phyloP scores from a whole-genome alignment of 768 basidiomycete genomes.

The Coprinellus micaceus region DNA sequence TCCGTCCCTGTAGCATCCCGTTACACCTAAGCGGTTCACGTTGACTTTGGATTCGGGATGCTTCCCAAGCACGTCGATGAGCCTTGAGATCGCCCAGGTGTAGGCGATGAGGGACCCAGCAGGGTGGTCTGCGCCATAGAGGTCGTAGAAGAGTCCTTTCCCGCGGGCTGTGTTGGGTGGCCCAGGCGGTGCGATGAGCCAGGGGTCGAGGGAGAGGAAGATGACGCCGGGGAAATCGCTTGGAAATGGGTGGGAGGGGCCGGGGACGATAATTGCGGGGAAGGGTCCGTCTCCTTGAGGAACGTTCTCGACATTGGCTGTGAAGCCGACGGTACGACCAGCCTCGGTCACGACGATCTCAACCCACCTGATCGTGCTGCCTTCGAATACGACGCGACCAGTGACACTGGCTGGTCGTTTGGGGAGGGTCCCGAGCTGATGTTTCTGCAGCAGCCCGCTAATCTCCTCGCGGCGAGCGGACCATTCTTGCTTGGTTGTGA shows the following conservation, averaged over 20 bases:
- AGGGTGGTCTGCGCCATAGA: conserved; percentile 42
- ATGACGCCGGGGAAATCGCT: conserved; percentile 34
- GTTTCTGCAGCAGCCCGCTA: conserved; percentile 36
- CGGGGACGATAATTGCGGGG: conserved; percentile 47
- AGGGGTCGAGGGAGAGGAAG: conserved; percentile 42
- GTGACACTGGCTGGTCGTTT: conserved; percentile 37
- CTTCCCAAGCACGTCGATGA: conserved; percentile 51
- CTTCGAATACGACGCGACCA: conserved; percentile 37
- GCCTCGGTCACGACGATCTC: too few relatives aligned
- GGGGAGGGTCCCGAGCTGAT: conserved; percentile 47
- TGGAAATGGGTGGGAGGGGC: conserved; percentile 34
- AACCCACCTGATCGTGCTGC: conserved; percentile 29
- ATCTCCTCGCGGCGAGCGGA: conserved; percentile 47
- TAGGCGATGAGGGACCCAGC: conserved; percentile 52
- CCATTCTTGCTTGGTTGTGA: conserved; percentile 32
- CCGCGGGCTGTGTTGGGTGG: conserved; percentile 37
- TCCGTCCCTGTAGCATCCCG: conserved; percentile 58
- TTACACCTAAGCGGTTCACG: conserved; percentile 45
- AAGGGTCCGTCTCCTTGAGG: conserved; percentile 45
- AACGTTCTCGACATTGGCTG: conserved; percentile 42
- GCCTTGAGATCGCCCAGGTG: conserved; percentile 53
- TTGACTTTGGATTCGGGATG: conserved; percentile 45
- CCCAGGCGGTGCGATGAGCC: conserved; percentile 39
- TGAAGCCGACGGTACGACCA: too few relatives aligned
- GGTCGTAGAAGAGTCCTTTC: conserved; percentile 48